These are phyloP conservation scores for Kwoniella shandongensis DNA, from an alignment of 768 basidiomycete species.

Conservation along the genomic window DNA sequence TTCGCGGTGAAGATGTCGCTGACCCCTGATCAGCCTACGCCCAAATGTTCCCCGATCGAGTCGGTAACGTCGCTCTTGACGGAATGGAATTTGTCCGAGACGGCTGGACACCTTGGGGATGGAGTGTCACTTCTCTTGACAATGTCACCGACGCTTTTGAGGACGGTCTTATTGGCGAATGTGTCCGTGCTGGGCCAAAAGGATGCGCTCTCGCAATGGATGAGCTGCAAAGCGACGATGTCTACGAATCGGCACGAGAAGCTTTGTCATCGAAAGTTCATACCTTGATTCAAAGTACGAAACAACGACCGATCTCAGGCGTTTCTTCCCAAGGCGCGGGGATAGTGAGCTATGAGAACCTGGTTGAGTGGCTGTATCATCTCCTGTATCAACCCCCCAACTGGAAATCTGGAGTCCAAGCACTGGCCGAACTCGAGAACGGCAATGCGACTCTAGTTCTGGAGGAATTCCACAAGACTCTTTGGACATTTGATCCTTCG, in stretches of 20 bases:
- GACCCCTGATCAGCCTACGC: constrained; percentile 11
- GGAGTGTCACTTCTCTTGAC: constrained; percentile 18
- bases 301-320: constrained; percentile 3
- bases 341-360: constrained; percentile 4
- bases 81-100: constrained; percentile 15
- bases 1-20: background rate
- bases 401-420: background rate
- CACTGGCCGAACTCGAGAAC: background rate
- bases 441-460: constrained; percentile 6
- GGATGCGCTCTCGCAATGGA: constrained; percentile 2
- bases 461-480: background rate
- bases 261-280: too few species aligned
- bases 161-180: constrained; percentile 16
- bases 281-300: too few species aligned
- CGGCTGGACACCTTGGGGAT: constrained; percentile 9
- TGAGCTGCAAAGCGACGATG: background rate
- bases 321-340: constrained; percentile 1
- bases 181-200: background rate
- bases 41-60: constrained; percentile 22
- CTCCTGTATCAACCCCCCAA: constrained; percentile 1
- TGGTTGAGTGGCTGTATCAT: background rate
- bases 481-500: constrained; percentile 2
- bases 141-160: constrained; percentile 14
- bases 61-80: constrained; percentile 20
- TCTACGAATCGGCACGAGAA: too few species aligned